phyloP scores from a whole-genome alignment of 352 stramenopile genomes.

The Stramenopiles sp. region DNA sequence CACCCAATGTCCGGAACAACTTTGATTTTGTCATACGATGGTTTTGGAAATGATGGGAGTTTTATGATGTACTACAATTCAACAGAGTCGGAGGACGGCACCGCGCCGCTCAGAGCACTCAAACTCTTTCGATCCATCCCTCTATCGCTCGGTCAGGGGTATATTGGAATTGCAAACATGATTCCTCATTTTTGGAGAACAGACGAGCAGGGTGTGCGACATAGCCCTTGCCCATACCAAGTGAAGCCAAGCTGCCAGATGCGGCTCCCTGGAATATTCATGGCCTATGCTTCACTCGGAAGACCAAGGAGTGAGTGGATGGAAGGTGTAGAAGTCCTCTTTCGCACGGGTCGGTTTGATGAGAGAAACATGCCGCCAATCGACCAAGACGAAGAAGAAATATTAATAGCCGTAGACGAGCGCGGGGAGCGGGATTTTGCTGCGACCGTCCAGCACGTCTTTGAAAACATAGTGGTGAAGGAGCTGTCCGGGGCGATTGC shows the following conservation, averaged over 20 bases:
- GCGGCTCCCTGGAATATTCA: no score
- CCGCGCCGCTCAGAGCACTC: neutral
- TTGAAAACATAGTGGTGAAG: neutral
- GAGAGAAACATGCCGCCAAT: no score
- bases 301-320: no score
- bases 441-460: neutral
- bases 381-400: no score
- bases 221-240: no score
- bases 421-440: neutral
- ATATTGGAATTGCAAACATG: neutral
- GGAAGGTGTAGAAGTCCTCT: no score
- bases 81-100: no score
- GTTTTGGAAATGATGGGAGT: neutral
- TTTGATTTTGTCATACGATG: neutral
- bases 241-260: no score
- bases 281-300: no score
- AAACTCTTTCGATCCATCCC: neutral
- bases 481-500: no score
- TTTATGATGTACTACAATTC: slow-evolving; percentile 3
- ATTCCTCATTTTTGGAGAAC: neutral
- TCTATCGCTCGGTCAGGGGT: neutral
- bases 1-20: neutral
- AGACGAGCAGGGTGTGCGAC: neutral
- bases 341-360: no score
- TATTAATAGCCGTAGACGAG: neutral